These are phyloP conservation scores for Solanum corneliomulleri DNA, from an alignment of 257 asterid species.

Conservation along the genomic window DNA sequence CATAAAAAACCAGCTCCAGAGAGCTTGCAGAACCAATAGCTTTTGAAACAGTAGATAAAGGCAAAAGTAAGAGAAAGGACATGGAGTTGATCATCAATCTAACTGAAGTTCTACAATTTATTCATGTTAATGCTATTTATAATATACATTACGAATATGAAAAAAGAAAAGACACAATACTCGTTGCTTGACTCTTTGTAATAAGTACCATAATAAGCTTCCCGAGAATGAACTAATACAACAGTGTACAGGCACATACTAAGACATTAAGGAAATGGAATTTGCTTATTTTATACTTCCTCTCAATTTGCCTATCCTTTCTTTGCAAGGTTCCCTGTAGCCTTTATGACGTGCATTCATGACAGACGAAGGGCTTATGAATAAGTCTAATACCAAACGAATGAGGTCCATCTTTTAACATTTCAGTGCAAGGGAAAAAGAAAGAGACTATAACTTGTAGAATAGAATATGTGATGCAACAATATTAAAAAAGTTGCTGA, in stretches of 20 bases:
- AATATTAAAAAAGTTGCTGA: neutral
- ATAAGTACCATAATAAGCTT: neutral
- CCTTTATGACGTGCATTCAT: neutral
- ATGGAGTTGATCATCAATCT: neutral
- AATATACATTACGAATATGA: neutral
- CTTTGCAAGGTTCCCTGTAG: neutral
- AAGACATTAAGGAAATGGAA: neutral
- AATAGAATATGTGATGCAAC: neutral
- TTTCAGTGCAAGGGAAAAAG: neutral
- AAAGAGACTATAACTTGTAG: neutral
- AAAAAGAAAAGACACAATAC: neutral
- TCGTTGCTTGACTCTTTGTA: neutral
- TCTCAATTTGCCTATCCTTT: neutral
- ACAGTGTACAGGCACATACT: neutral
- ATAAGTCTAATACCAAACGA: neutral
- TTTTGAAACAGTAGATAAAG: neutral
- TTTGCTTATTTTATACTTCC: neutral
- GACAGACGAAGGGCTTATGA: neutral
- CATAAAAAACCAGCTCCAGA: neutral
- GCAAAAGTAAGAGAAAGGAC: neutral
- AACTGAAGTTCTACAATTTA: neutral
- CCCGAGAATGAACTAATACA: neutral
- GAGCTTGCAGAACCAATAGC: neutral
- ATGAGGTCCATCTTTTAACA: neutral
- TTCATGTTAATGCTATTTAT: neutral